Conservation (phyloP, 768 basidiomycete species). For the Pilatotrama ljubarskyi region DNA sequence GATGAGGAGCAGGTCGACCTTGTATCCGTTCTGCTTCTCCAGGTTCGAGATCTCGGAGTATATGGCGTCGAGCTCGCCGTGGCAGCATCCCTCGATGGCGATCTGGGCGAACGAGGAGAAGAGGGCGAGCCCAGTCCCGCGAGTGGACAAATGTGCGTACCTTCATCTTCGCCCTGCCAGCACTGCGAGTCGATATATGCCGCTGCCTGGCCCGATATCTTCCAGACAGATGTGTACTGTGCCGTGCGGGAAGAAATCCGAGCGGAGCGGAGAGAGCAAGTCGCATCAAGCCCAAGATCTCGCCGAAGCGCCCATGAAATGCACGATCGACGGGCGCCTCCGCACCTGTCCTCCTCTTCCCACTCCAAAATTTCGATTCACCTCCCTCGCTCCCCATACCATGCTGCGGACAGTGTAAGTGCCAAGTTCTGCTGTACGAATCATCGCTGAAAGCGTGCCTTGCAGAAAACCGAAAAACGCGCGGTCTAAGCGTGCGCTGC, state of each 20-base stretch:
- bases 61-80: conserved; percentile 88
- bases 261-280: not conserved
- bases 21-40: conserved; percentile 60
- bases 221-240: too few species aligned
- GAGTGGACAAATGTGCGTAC: not conserved
- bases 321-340: conserved; percentile 9
- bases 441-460: not conserved
- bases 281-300: not conserved
- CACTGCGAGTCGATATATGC: too few species aligned
- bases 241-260: not conserved
- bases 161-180: too few species aligned
- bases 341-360: not conserved
- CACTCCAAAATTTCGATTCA: conserved; percentile 7
- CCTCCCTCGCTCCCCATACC: not conserved
- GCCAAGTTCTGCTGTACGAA: not conserved
- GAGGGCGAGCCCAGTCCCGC: too few species aligned
- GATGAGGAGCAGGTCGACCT: conserved; percentile 83
- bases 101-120: conserved; percentile 46
- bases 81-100: conserved; percentile 93
- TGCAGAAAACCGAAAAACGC: conserved; percentile 92
- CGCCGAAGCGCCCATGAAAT: not conserved
- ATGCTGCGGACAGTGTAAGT: conserved; percentile 35
- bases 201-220: too few species aligned
- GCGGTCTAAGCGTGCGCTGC: conserved; percentile 85
- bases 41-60: conserved; percentile 69